Evolutionary conservation across 768 basidiomycete species (phyloP), one percentile per base, ranked within the genome.

Genomic region (Filobasidium floriforme): DNA sequence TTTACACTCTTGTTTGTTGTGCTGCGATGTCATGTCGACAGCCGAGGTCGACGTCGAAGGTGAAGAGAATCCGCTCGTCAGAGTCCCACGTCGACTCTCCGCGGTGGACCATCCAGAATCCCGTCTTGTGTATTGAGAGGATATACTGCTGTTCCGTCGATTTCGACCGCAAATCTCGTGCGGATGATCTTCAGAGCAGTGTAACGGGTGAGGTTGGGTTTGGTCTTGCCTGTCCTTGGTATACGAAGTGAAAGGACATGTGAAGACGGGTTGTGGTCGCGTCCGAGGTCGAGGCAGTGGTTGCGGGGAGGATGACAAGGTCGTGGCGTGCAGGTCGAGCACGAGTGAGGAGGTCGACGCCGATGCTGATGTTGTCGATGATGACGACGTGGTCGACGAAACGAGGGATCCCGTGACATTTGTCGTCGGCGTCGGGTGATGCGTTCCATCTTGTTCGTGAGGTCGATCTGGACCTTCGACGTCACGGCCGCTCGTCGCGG

Each of bases 1-100:
- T 66, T 54, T 26, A 6, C 28, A 26, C 28, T 65, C 57, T 15
- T 49, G 18, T 49, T 22, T 14, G n/a, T 26, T 57, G 55, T 49
- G 32, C 32, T 37, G 32, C 46, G 18, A 5, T 14, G 22, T 10
- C 43, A 19, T 44, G 43, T 10, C 43, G 10, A 19, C 43, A 10
- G 10, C 43, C 43, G 43, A 19, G 19, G 19, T 18, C 46, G 46
- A 49, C 22, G 46, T 15, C 46, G 46, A 49, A 12, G 46, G 46
- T 15, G 46, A 49, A 49, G 46, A 49, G 46, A 49, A 22, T 12
- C 15, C 15, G 46, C 46, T 49, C 22, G 46, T 15, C 18, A 49
- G 4, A 14, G 46, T 49, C 15, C 22, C 46, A 3, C 46, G 15
- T 49, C 46, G 3, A 18, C 22, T 49, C 18, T 22, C 46, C 3